These are phyloP conservation scores for Suillus weaverae DNA, from an alignment of 768 basidiomycete genomes.

Conservation along the genomic window DNA sequence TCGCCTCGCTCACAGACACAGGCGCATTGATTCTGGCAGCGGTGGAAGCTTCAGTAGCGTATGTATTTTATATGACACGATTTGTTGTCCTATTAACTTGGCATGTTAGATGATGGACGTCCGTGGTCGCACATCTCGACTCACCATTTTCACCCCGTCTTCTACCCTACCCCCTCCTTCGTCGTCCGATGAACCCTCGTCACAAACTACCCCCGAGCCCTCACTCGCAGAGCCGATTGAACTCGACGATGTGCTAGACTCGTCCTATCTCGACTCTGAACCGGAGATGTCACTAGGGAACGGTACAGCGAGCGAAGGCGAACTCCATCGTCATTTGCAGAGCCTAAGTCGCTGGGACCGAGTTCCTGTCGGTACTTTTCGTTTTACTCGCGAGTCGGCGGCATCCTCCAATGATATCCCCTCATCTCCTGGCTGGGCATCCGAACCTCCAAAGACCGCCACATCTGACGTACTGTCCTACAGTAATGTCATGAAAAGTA, in stretches of 20 bases:
- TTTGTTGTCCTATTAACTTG: conserved; percentile 13
- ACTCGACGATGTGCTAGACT: conserved; percentile 76
- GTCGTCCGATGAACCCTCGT: conserved; percentile 38
- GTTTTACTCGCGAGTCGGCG: conserved; percentile 49
- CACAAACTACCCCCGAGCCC: conserved; percentile 36
- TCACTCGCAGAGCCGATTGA: conserved; percentile 50
- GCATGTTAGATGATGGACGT: conserved; percentile 26
- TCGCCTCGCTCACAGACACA: conserved; percentile 24
- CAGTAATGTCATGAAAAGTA: conserved; percentile 49
- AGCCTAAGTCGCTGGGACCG: conserved; percentile 71
- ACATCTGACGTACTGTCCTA: conserved; percentile 25
- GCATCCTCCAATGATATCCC: conserved; percentile 23
- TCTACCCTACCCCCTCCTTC: conserved; percentile 31
- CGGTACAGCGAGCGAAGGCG: conserved; percentile 36
- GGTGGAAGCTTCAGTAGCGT: conserved; percentile 38
- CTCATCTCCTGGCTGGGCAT: conserved; percentile 30
- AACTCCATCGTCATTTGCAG: conserved; percentile 41
- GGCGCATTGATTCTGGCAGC: conserved; percentile 27
- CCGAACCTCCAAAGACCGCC: conserved; percentile 25
- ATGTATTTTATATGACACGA: conserved; percentile 22
- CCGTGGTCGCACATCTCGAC: conserved; percentile 33
- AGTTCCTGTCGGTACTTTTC: conserved; percentile 72
- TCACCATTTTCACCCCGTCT: conserved; percentile 33
- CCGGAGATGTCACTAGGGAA: conserved; percentile 35
- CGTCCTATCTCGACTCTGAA: conserved; percentile 67